Conservation (phyloP, 768 basidiomycete species). For the Candolleomyces eurysporus region DNA sequence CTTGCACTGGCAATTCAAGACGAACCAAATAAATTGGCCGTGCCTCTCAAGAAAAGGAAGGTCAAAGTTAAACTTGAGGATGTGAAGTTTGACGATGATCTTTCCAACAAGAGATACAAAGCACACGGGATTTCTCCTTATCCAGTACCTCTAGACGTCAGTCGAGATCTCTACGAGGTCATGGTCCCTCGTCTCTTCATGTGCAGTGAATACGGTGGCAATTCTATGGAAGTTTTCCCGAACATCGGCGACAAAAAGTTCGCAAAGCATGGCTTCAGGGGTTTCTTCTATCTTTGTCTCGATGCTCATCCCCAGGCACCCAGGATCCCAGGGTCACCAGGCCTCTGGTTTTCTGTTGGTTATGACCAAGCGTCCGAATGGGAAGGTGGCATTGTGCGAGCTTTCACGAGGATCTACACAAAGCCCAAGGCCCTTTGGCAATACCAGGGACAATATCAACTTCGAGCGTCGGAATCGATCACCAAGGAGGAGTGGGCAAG, state of each 20-base stretch:
- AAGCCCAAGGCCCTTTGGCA: slow-evolving; percentile 25
- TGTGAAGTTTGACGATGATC: too few relatives aligned
- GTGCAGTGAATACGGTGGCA: slow-evolving; percentile 23
- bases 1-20: too few relatives aligned
- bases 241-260: slow-evolving; percentile 13
- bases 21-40: too few relatives aligned
- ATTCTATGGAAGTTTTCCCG: slow-evolving; percentile 14
- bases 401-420: slow-evolving; percentile 29
- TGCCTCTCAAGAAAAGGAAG: too few relatives aligned
- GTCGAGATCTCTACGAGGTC: neutral
- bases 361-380: slow-evolving; percentile 12
- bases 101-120: too few relatives aligned
- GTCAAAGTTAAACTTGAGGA: too few relatives aligned
- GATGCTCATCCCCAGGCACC: slow-evolving; percentile 26
- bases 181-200: slow-evolving; percentile 14
- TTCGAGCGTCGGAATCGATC: slow-evolving; percentile 34
- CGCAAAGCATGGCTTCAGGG: slow-evolving; percentile 20
- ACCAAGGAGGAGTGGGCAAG: slow-evolving; percentile 24
- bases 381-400: slow-evolving; percentile 22
- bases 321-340: slow-evolving; percentile 24
- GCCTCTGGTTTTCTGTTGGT: slow-evolving; percentile 21
- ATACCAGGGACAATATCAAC: slow-evolving; percentile 33
- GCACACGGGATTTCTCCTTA: too few relatives aligned
- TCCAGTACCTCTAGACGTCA: neutral
- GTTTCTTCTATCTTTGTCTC: slow-evolving; percentile 27